Evolutionary conservation across 768 basidiomycete species (phyloP).

Genomic region (Crepidotus variabilis): DNA sequence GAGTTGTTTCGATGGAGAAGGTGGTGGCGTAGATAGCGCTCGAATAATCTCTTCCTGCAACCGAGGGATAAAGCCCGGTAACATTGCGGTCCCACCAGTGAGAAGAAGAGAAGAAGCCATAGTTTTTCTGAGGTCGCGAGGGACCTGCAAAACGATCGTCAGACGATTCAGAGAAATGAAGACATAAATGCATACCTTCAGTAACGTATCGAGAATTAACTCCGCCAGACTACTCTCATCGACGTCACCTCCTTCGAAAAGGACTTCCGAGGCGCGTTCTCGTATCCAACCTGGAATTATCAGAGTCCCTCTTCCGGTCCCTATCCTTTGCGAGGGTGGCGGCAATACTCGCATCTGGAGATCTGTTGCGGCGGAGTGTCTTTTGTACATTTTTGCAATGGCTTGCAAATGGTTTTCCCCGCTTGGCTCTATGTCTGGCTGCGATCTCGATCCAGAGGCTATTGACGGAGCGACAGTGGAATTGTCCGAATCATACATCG

Average conservation of each 20-base stretch:
- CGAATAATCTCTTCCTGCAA: conserved; percentile 76
- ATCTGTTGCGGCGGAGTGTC: conserved; percentile 76
- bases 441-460: conserved; percentile 21
- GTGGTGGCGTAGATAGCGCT: conserved; percentile 41
- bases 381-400: conserved; percentile 65
- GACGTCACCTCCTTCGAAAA: conserved; percentile 88
- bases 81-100: conserved; percentile 84
- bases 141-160: conserved; percentile 49
- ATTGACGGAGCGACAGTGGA: conserved; percentile 49
- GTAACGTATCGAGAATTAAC: conserved; percentile 69
- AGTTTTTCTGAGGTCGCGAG: conserved; percentile 84
- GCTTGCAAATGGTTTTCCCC: conserved; percentile 58
- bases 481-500: conserved; percentile 57
- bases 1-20: background rate
- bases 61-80: conserved; percentile 90
- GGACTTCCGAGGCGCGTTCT: conserved; percentile 85
- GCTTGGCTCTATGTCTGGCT: conserved; percentile 22
- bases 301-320: conserved; percentile 74
- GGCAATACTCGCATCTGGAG: conserved; percentile 67
- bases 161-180: background rate
- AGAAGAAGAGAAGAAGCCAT: conserved; percentile 84
- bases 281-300: conserved; percentile 94
- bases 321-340: conserved; percentile 60
- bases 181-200: conserved; percentile 53
- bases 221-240: conserved; percentile 86